phyloP scores from a whole-genome alignment of 164 flowering plant genomes.

The Stephania japonica region DNA sequence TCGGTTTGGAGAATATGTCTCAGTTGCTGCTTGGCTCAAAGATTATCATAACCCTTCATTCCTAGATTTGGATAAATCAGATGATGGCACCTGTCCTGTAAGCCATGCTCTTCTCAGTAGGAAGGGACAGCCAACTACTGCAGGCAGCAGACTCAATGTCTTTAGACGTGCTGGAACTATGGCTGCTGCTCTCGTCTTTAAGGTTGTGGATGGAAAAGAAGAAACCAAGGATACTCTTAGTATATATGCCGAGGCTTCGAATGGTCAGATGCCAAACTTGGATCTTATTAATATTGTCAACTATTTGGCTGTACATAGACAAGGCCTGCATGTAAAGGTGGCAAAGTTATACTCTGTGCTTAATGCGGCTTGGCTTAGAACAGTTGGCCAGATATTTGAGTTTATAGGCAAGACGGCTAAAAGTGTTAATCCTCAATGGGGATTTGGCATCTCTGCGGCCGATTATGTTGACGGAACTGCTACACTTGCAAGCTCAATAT shows the following conservation, averaged over 20 bases:
- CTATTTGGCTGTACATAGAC: constrained; percentile 82
- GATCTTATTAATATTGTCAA: constrained; percentile 88
- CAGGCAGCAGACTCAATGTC: constrained; percentile 26
- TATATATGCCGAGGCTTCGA: constrained; percentile 91
- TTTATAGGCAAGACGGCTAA: constrained; percentile 49
- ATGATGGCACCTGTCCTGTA: constrained; percentile 26
- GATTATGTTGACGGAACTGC: constrained; percentile 16
- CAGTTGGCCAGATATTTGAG: constrained; percentile 54
- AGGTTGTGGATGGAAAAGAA: constrained; percentile 47
- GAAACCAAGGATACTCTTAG: constrained; percentile 47
- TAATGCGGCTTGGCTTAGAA: constrained; percentile 44
- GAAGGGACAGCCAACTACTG: constrained; percentile 14
- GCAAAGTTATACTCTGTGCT: constrained; percentile 50
- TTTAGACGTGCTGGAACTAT: constrained; percentile 92
- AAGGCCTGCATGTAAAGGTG: constrained; percentile 71
- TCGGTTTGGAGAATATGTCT: constrained; percentile 65
- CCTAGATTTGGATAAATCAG: constrained; percentile 20
- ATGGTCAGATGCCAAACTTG: constrained; percentile 99
- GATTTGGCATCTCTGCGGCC: constrained; percentile 14
- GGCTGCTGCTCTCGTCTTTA: constrained; percentile 92
- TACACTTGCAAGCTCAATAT: constrained; percentile 30
- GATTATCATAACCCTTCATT: constrained; percentile 68
- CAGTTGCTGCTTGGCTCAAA: constrained; percentile 85
- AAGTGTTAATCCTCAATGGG: constrained; percentile 16
- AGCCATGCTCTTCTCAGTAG: constrained; percentile 12